Evolutionary conservation across 345 rosid species (phyloP).

Genomic region (Euphorbia tirucalli): DNA sequence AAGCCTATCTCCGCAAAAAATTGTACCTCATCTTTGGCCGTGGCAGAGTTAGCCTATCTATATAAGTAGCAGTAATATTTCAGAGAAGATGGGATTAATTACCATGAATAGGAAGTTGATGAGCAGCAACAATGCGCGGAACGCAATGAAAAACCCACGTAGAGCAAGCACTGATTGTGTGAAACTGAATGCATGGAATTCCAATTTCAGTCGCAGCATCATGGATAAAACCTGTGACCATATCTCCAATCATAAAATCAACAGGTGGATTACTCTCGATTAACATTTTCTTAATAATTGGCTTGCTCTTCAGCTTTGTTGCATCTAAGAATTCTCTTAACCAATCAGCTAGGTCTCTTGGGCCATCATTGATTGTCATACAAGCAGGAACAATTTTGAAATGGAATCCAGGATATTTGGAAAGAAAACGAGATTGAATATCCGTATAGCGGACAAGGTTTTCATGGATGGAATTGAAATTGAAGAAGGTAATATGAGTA

Average conservation of each 20-base stretch:
- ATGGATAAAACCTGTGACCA: slow-evolving; percentile 23
- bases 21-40: too few species aligned
- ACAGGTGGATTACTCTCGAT: too few species aligned
- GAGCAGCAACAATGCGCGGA: slow-evolving; percentile 35
- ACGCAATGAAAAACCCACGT: slow-evolving; percentile 20
- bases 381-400: slow-evolving; percentile 37
- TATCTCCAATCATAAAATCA: slow-evolving; percentile 38
- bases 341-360: slow-evolving; percentile 17
- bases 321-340: too few species aligned
- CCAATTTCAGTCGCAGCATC: slow-evolving; percentile 41
- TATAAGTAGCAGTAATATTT: too few species aligned
- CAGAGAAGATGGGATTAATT: slow-evolving; percentile 6
- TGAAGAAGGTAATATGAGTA: slow-evolving; percentile 69
- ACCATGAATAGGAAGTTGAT: too few species aligned
- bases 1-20: too few species aligned
- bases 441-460: slow-evolving; percentile 23
- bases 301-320: too few species aligned
- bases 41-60: too few species aligned
- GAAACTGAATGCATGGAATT: slow-evolving; percentile 29
- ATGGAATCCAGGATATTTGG: slow-evolving; percentile 27
- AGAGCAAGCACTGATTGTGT: slow-evolving; percentile 2
- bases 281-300: too few species aligned
- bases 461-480: slow-evolving; percentile 35
- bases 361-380: slow-evolving; percentile 28
- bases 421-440: slow-evolving; percentile 32